Evolutionary conservation across 768 basidiomycete genomes (phyloP).

Genomic region (Podaxis sp.): DNA sequence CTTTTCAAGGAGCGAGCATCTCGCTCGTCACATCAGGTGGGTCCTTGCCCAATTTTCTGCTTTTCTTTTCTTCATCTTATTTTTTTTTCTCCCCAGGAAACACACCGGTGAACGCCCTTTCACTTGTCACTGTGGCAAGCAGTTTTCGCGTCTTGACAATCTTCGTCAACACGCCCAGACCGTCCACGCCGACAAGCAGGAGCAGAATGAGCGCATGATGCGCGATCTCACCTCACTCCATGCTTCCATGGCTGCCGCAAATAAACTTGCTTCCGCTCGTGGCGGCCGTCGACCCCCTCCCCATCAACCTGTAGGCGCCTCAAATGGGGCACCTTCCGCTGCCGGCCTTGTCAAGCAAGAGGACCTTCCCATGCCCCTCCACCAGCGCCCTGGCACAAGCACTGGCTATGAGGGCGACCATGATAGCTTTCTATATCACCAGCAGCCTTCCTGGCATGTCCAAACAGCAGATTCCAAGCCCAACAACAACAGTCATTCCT

Average conservation of each 20-base stretch:
- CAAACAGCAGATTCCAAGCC: conserved; percentile 12
- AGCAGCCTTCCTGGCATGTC: conserved; percentile 16
- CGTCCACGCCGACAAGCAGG: conserved; percentile 92
- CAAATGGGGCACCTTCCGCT: conserved; percentile 17
- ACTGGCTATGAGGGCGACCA: conserved; percentile 67
- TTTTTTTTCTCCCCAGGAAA: conserved; percentile 57
- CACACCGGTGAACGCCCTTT: conserved; percentile 98
- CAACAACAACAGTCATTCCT: conserved; percentile 52
- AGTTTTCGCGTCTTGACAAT: conserved; percentile 96
- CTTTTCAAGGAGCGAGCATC: conserved; percentile 92
- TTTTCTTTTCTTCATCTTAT: conserved; percentile 17
- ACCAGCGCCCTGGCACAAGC: conserved; percentile 69
- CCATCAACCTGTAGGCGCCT: conserved; percentile 20
- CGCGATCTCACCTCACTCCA: conserved; percentile 83
- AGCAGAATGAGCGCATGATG: conserved; percentile 90
- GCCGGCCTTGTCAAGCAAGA: conserved; percentile 41
- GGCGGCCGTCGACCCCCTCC: conserved; percentile 21
- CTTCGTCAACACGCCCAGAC: conserved; percentile 96
- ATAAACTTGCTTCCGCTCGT: conserved; percentile 33
- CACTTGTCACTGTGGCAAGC: conserved; percentile 92
- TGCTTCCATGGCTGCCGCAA: conserved; percentile 70
- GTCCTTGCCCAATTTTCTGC: conserved; percentile 17
- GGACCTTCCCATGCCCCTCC: conserved; percentile 30
- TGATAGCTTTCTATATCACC: conserved; percentile 31
- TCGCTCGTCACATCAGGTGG: conserved; percentile 94